Conservation (phyloP, 345 rosid species). For the Linum trigynum region DNA sequence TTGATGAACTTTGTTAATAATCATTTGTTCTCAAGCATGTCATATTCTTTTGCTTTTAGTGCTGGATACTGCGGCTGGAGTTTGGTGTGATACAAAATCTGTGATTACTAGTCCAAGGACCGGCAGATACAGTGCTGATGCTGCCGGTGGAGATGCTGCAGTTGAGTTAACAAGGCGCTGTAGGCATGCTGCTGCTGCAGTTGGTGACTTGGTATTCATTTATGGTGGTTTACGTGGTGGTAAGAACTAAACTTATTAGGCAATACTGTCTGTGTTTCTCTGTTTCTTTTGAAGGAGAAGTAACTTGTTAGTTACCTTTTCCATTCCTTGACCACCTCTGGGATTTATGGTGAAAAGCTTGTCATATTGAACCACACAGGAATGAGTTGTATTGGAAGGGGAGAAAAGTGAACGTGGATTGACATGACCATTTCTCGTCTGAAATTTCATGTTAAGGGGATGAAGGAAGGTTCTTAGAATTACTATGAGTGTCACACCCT, state of each 20-base stretch:
- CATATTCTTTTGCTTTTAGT: slow-evolving; percentile 38
- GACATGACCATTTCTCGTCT: too few relatives aligned
- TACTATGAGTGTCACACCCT: too few relatives aligned
- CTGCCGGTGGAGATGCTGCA: slow-evolving; percentile 96
- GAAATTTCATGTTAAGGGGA: too few relatives aligned
- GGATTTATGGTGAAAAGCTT: too few relatives aligned
- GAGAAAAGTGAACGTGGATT: too few relatives aligned
- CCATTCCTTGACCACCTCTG: too few relatives aligned
- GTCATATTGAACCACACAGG: too few relatives aligned
- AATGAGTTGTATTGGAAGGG: too few relatives aligned
- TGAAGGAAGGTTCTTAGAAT: too few relatives aligned
- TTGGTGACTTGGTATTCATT: slow-evolving; percentile 86
- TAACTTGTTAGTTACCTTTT: too few relatives aligned
- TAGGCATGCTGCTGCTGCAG: slow-evolving; percentile 97
- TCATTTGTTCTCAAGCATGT: background rate
- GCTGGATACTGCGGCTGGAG: slow-evolving; percentile 99
- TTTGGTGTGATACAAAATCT: slow-evolving; percentile 99
- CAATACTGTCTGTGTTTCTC: background rate
- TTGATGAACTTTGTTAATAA: background rate
- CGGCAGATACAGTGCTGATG: slow-evolving; percentile 84
- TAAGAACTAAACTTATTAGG: slow-evolving; percentile 28
- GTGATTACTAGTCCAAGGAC: slow-evolving; percentile 94
- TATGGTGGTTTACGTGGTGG: slow-evolving; percentile 99
- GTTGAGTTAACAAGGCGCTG: slow-evolving; percentile 97
- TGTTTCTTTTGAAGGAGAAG: background rate